phyloP scores from a whole-genome alignment of 208 protist species.

The Leishmania lainsoni region DNA sequence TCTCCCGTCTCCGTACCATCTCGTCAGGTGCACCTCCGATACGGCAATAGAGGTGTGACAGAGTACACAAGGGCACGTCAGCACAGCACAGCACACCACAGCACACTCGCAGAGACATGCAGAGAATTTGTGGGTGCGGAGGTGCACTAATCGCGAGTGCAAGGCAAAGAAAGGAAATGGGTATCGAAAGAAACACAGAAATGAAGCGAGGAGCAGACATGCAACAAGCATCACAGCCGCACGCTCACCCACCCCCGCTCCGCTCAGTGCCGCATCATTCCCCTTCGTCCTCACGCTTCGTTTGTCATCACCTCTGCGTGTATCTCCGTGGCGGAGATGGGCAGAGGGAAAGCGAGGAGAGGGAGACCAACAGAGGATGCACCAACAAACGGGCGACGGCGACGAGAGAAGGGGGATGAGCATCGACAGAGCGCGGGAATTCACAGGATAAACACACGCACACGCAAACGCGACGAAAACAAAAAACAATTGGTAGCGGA shows the following conservation, averaged over 20 bases:
- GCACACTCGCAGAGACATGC: neutral
- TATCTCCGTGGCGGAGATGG: neutral
- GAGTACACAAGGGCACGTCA: neutral
- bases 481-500: neutral
- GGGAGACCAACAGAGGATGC: neutral
- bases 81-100: neutral
- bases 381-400: neutral
- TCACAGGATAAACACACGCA: neutral
- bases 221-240: neutral
- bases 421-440: neutral
- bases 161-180: neutral
- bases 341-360: neutral
- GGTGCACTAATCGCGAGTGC: neutral
- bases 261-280: neutral
- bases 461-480: neutral
- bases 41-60: neutral
- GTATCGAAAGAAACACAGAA: neutral
- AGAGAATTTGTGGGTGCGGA: neutral
- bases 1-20: neutral
- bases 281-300: neutral
- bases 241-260: neutral
- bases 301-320: neutral
- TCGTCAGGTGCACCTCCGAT: neutral
- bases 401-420: neutral
- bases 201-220: neutral